Percentiles rank a stretch among this genome's conserved stretches.
Evolutionary conservation across 2,329 filamentous ascomycete species (phyloP).

Genomic region (Stachybotrys echinatus): DNA sequence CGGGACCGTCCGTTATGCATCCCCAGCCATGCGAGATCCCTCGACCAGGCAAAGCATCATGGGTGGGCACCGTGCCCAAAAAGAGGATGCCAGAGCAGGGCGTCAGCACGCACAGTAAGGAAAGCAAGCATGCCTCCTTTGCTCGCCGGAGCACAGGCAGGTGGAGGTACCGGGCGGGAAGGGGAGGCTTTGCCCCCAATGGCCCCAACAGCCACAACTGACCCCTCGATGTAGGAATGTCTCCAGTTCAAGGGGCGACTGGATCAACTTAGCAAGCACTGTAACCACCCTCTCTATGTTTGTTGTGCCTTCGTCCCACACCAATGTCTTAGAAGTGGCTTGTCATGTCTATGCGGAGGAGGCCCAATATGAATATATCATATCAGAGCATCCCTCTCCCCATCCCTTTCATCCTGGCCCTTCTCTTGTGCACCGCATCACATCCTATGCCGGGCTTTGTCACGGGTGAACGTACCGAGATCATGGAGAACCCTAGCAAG

Average conservation of each 20-base stretch:
- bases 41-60: neutral
- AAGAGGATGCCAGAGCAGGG: neutral
- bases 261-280: neutral
- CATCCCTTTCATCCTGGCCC: conserved; percentile 1
- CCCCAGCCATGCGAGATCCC: neutral
- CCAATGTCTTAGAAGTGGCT: conserved; percentile 1
- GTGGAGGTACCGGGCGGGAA: no score
- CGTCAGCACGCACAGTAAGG: neutral
- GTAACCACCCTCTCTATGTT: neutral
- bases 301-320: neutral
- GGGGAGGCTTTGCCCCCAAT: neutral
- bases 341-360: neutral
- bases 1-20: neutral
- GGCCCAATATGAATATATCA: conserved; percentile 1
- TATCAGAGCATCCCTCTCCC: neutral
- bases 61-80: neutral
- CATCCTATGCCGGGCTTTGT: neutral
- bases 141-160: neutral
- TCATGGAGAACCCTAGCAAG: conserved; percentile 30
- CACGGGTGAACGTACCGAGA: neutral
- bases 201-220: neutral
- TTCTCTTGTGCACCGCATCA: neutral
- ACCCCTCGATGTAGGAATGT: neutral
- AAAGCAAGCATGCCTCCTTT: neutral
- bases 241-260: conserved; percentile 1